Base-by-base conservation (phyloP, 352 stramenopile species). In the Pythium brassicae region DNA sequence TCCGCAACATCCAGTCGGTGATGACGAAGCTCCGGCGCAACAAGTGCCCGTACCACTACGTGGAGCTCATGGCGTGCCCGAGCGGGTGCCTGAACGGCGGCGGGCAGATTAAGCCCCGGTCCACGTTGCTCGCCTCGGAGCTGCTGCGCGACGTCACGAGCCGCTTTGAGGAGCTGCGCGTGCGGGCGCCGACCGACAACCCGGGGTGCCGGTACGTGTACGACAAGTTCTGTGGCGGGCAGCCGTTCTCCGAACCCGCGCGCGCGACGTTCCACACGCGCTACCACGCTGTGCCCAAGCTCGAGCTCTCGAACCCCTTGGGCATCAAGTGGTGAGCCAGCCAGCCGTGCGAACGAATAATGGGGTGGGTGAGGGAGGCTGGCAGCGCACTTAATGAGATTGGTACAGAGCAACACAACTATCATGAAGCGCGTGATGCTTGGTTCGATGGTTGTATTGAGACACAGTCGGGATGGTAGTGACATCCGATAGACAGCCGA, bases 1-100 rank as follows among this genome's bases (percentile, higher is more conserved):
- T 99, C 73, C 94, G 97, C 64, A 99, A 98, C 57, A 97, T 99
- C 43, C 95, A 99, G 79, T 81, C 83, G 23, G 88, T 98, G 61
- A 89, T 98, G 63, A 94, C 89, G 59, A 89, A 96, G 70, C 89
- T 97, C 62, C 87, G 90, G n/a, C 76, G 86, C 22, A 92, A 87
- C 58, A 86, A 84, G 62, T 96, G 88, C 49, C 78, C 82, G 40
- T 97, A 97, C 71, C 82, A 99, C 72, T 99, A 98, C 72, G 89
- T 99, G 12, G 97, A 99, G 77, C 93, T 98, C 60, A 99, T 99
- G 96, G 97, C 97, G 47, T 99, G 97, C 62, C 96, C 96, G n/a
- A 95, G 89, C 50, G 97, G 97, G 8, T 99, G 97, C 62, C 67
- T 98, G 39, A 99, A 99, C 67, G 97, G 97, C 53, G 97, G 97